Percentiles rank a stretch among this genome's conserved stretches.
Conservation (phyloP, 2,329 filamentous ascomycete species). For the Bipolaris oryzae region DNA sequence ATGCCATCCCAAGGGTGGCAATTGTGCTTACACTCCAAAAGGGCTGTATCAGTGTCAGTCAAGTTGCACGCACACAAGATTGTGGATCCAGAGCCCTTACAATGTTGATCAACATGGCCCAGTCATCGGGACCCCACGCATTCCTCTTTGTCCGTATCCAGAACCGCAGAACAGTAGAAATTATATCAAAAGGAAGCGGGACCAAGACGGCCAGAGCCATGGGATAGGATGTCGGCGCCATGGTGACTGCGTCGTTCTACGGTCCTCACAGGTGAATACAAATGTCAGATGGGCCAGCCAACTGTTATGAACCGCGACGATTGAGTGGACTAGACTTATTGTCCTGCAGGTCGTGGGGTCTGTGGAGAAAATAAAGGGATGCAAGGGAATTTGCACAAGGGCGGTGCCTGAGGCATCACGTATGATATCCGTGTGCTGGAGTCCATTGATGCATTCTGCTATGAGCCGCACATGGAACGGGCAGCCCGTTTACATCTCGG, state of each 20-base stretch:
- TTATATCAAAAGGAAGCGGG: constrained; percentile 5
- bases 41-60: constrained; percentile 3
- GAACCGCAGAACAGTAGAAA: constrained; percentile 9
- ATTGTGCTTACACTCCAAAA: constrained; percentile 11
- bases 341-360: not conserved
- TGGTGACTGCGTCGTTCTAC: not conserved
- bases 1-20: constrained; percentile 10
- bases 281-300: not conserved
- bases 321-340: not conserved
- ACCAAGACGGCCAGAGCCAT: constrained; percentile 11
- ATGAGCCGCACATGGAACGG: not conserved
- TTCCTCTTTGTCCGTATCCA: constrained; percentile 13
- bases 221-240: constrained; percentile 11
- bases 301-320: not conserved
- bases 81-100: not conserved
- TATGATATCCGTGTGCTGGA: not conserved
- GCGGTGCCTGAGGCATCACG: too few species aligned
- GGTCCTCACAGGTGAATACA: not conserved
- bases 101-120: constrained; percentile 15
- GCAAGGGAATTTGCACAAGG: not conserved
- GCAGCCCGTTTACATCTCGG: not conserved
- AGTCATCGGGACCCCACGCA: constrained; percentile 12
- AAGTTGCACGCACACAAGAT: not conserved
- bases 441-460: not conserved
- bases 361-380: not conserved